phyloP scores from a whole-genome alignment of 805 yeast species.

The Barnettozyma wickerhamii region DNA sequence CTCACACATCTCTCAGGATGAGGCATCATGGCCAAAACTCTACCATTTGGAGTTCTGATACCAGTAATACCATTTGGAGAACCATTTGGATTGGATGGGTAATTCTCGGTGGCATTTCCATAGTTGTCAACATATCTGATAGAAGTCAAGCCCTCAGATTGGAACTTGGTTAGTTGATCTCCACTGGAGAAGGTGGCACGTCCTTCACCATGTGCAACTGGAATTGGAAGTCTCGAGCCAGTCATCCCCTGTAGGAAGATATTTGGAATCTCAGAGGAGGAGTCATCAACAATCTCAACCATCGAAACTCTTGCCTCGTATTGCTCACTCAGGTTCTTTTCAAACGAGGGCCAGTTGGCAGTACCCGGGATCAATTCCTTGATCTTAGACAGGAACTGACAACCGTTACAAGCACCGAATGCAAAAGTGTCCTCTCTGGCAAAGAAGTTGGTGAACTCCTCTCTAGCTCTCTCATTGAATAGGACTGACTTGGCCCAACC shows the following conservation, averaged over 20 bases:
- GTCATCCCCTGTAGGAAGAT: conserved; percentile 87
- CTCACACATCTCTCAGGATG: conserved; percentile 96
- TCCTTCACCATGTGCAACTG: conserved; percentile 99
- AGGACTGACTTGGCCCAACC: conserved; percentile 99
- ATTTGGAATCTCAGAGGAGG: conserved; percentile 38
- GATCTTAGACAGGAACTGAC: conserved; percentile 89
- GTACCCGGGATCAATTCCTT: conserved; percentile 88
- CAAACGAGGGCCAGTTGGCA: conserved; percentile 94
- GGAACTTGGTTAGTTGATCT: conserved; percentile 44
- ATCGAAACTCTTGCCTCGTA: conserved; percentile 93
- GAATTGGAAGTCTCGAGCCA: conserved; percentile 93
- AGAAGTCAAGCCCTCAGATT: conserved; percentile 50
- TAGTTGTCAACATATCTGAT: conserved; percentile 88
- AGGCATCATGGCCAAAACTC: conserved; percentile 98
- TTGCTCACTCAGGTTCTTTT: conserved; percentile 87
- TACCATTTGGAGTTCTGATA: conserved; percentile 82
- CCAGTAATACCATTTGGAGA: conserved; percentile 93
- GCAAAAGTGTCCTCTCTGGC: conserved; percentile 91
- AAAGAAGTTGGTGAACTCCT: conserved; percentile 78
- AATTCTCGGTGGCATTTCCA: conserved; percentile 75
- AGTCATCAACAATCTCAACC: conserved; percentile 68
- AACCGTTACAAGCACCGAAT: conserved; percentile 97
- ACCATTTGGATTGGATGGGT: conserved; percentile 96
- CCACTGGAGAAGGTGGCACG: conserved; percentile 64
- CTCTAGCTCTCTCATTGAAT: conserved; percentile 71